Percentiles rank a stretch among this genome's conserved stretches.
Conservation (phyloP, 805 yeast species). For the Tetrapisispora pingtungensis region DNA sequence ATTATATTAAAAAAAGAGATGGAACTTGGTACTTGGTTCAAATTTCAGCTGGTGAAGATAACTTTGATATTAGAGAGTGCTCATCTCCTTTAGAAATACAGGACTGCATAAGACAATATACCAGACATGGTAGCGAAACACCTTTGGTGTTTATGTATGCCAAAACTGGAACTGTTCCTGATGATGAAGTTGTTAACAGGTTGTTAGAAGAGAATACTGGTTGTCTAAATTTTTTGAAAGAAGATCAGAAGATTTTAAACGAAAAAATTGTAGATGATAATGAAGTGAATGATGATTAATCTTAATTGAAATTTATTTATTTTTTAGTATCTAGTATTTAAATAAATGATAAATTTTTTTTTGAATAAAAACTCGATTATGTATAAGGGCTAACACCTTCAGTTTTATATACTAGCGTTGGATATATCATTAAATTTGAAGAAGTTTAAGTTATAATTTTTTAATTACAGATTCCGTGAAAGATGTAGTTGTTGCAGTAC, state of each 20-base stretch:
- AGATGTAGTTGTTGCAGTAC: slow-evolving; percentile 77
- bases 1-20: slow-evolving; percentile 15
- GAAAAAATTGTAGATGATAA: background rate
- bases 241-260: slow-evolving; percentile 14
- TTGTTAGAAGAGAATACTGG: slow-evolving; percentile 17
- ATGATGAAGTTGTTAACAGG: slow-evolving; percentile 9
- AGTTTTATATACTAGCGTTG: too few relatives aligned
- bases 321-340: background rate
- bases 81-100: slow-evolving; percentile 12
- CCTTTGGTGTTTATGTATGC: slow-evolving; percentile 27
- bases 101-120: slow-evolving; percentile 15
- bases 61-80: slow-evolving; percentile 11
- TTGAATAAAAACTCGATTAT: background rate
- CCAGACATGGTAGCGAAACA: slow-evolving; percentile 19
- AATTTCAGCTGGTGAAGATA: slow-evolving; percentile 9
- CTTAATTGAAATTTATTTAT: background rate
- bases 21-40: slow-evolving; percentile 18
- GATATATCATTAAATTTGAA: too few relatives aligned
- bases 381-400: slow-evolving; percentile 1
- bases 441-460: slow-evolving; percentile 21
- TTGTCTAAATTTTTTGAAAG: slow-evolving; percentile 12
- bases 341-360: background rate
- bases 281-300: background rate
- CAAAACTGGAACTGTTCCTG: slow-evolving; percentile 13
- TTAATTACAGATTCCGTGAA: slow-evolving; percentile 87